Evolutionary conservation across 805 yeast genomes (phyloP).

Genomic region (Candida maesae): DNA sequence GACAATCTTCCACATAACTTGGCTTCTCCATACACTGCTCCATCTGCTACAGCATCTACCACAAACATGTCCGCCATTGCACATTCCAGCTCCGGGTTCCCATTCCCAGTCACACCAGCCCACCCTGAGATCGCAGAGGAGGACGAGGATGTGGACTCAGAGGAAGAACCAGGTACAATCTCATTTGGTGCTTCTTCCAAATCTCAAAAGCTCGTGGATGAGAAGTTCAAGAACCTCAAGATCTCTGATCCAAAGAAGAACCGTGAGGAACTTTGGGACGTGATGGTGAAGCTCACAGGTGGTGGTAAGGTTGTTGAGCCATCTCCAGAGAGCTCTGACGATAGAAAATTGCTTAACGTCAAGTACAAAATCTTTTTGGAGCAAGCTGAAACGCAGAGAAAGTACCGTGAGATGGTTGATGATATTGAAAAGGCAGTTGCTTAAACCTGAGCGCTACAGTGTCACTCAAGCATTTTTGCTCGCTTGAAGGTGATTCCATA

Average conservation of each 20-base stretch:
- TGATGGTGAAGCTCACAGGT: conserved; percentile 82
- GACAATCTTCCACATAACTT: conserved; percentile 18
- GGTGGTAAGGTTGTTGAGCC: conserved; percentile 80
- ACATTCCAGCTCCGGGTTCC: conserved; percentile 42
- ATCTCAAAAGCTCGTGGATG: conserved; percentile 49
- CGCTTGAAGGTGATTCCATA: neutral
- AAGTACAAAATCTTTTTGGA: conserved; percentile 87
- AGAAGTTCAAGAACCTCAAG: conserved; percentile 35
- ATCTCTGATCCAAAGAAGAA: conserved; percentile 17
- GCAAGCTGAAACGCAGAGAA: conserved; percentile 77
- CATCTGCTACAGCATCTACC: conserved; percentile 69
- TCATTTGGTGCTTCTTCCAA: conserved; percentile 57
- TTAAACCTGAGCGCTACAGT: neutral
- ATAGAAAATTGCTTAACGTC: conserved; percentile 64
- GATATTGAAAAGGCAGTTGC: conserved; percentile 28
- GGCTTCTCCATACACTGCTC: conserved; percentile 76
- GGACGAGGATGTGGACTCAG: conserved; percentile 43
- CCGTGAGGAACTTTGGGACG: conserved; percentile 76
- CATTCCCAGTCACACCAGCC: conserved; percentile 31
- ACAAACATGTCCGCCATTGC: conserved; percentile 42
- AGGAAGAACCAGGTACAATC: conserved; percentile 46
- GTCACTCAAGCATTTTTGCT: neutral
- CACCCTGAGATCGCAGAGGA: conserved; percentile 31
- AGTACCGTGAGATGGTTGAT: conserved; percentile 69
- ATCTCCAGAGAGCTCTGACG: conserved; percentile 50